Percentiles rank a stretch among this genome's conserved stretches.
Conservation (phyloP, 2,329 filamentous ascomycete genomes). For the Xylariomycetidae sp. region DNA sequence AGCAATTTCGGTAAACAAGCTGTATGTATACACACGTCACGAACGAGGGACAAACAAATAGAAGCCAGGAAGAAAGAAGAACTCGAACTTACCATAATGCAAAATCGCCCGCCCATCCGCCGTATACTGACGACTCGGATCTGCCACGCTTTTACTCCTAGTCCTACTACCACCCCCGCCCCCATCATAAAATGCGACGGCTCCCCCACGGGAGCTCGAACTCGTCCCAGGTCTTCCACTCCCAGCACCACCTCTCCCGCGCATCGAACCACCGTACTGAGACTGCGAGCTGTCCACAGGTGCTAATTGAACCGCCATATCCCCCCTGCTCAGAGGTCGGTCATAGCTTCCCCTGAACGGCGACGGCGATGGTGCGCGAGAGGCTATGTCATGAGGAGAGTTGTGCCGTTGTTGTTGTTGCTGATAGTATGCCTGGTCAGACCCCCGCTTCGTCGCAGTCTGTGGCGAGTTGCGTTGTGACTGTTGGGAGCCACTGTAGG, state of each 20-base stretch:
- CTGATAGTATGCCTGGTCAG: slow-evolving; percentile 48
- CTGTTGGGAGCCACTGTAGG: slow-evolving; percentile 19
- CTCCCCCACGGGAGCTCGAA: slow-evolving; percentile 34
- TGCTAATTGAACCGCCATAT: slow-evolving; percentile 67
- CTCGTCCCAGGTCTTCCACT: slow-evolving; percentile 44
- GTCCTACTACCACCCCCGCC: slow-evolving; percentile 35
- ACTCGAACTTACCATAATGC: slow-evolving; percentile 76
- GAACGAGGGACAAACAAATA: too few relatives aligned
- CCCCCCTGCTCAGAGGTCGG: slow-evolving; percentile 45
- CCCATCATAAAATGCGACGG: slow-evolving; percentile 55
- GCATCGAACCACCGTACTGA: slow-evolving; percentile 29
- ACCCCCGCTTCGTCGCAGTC: slow-evolving; percentile 38
- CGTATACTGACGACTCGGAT: slow-evolving; percentile 75
- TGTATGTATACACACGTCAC: too few relatives aligned
- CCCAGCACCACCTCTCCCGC: slow-evolving; percentile 41
- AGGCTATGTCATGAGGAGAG: slow-evolving; percentile 44
- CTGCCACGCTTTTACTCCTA: slow-evolving; percentile 79
- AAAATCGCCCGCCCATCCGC: slow-evolving; percentile 82
- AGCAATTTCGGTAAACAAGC: too few relatives aligned
- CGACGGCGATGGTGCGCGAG: slow-evolving; percentile 44
- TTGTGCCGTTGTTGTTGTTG: too few relatives aligned
- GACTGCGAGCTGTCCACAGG: slow-evolving; percentile 57
- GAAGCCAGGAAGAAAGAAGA: too few relatives aligned
- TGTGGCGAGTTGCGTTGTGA: slow-evolving; percentile 27
- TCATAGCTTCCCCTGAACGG: slow-evolving; percentile 41